phyloP scores from a whole-genome alignment of 2,329 filamentous ascomycete genomes.

The Cladophialophora exuberans region DNA sequence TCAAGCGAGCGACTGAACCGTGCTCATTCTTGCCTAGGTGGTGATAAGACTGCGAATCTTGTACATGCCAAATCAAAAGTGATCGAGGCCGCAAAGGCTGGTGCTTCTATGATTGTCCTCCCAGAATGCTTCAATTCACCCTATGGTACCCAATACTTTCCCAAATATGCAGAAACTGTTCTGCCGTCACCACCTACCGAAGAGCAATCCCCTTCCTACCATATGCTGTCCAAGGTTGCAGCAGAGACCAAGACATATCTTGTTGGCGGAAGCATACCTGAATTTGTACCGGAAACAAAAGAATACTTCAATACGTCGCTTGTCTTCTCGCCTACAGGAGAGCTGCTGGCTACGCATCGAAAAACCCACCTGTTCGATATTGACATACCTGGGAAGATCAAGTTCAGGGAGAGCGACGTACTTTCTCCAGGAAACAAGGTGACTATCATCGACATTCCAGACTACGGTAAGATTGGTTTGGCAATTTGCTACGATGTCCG shows the following conservation, averaged over 20 bases:
- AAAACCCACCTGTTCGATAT: slow-evolving; percentile 99
- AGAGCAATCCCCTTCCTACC: slow-evolving; percentile 78
- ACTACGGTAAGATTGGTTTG: slow-evolving; percentile 83
- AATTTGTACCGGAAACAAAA: slow-evolving; percentile 68
- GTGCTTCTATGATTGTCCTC: slow-evolving; percentile 85
- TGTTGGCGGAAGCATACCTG: slow-evolving; percentile 90
- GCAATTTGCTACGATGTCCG: slow-evolving; percentile 98
- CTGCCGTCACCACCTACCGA: slow-evolving; percentile 72
- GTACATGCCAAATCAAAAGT: slow-evolving; percentile 79
- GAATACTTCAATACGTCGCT: slow-evolving; percentile 90
- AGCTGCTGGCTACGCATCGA: slow-evolving; percentile 83
- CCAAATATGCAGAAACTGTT: slow-evolving; percentile 88
- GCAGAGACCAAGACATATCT: slow-evolving; percentile 78
- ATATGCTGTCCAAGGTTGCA: slow-evolving; percentile 80
- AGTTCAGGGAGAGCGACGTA: slow-evolving; percentile 87
- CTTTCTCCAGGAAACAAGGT: slow-evolving; percentile 82
- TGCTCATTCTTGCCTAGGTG: slow-evolving; percentile 48
- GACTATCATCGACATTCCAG: slow-evolving; percentile 82
- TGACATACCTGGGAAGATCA: slow-evolving; percentile 92
- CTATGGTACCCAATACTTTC: slow-evolving; percentile 90
- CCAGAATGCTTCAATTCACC: slow-evolving; percentile 99
- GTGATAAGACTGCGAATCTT: slow-evolving; percentile 86
- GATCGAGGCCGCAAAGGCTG: slow-evolving; percentile 72
- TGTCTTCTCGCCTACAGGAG: slow-evolving; percentile 76
- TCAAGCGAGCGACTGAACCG: not conserved